Conservation (phyloP, 169 alveolate genomes). For the Besnoitia besnoiti region DNA sequence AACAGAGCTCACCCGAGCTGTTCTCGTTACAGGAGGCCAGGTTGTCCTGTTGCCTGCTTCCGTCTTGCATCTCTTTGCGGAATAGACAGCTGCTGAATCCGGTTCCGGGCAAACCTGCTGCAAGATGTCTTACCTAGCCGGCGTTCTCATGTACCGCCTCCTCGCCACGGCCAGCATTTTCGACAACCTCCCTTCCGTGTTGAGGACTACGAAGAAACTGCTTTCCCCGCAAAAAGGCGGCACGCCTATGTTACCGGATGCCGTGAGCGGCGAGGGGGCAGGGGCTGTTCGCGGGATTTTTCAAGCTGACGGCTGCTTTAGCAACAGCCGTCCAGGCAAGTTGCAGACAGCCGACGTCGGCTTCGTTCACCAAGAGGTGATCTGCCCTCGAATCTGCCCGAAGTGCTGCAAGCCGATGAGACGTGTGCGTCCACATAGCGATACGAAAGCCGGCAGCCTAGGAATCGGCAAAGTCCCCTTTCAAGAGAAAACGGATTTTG, state of each 20-base stretch:
- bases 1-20: neutral
- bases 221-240: neutral
- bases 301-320: neutral
- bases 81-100: neutral
- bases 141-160: neutral
- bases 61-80: neutral
- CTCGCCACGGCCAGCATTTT: neutral
- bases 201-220: neutral
- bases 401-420: constrained; percentile 29
- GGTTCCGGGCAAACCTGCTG: too few relatives aligned
- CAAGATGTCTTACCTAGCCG: neutral
- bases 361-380: neutral
- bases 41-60: neutral
- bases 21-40: neutral
- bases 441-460: neutral
- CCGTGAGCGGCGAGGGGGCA: neutral
- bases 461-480: neutral
- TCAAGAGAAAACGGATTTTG: neutral
- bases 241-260: neutral
- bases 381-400: neutral
- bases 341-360: neutral
- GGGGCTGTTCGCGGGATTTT: neutral
- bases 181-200: neutral
- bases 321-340: neutral
- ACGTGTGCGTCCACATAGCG: neutral